A percentile compares a stretch with the other conserved stretches of the same genome.
These are phyloP conservation scores for Solanum gandarillasii DNA, from an alignment of 257 asterid species.

Conservation along the genomic window DNA sequence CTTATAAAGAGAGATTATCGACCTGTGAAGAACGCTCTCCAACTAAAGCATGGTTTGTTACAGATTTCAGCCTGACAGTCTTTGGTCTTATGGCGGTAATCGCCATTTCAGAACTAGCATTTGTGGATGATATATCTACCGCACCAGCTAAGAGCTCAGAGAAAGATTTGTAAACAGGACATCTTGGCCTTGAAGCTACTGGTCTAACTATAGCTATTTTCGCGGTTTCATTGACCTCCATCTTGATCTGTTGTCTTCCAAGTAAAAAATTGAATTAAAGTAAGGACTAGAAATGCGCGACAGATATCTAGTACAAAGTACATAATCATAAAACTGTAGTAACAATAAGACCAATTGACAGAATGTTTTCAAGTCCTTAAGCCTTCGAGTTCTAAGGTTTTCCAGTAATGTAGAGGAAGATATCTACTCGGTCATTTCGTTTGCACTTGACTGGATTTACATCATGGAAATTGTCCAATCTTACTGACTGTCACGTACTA, in stretches of 20 bases:
- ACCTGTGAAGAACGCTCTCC: conserved; percentile 14
- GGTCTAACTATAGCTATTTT: conserved; percentile 58
- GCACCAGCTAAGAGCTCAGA: conserved; percentile 41
- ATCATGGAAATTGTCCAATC: background rate
- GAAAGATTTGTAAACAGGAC: conserved; percentile 37
- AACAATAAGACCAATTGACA: background rate
- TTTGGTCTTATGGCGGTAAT: conserved; percentile 51
- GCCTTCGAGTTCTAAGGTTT: background rate
- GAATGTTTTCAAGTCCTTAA: background rate
- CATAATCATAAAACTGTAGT: background rate
- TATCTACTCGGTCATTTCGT: background rate
- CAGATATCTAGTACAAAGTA: background rate
- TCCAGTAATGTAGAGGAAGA: background rate
- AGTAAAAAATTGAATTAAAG: background rate
- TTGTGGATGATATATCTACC: conserved; percentile 30
- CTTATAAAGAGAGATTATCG: background rate
- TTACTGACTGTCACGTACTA: background rate
- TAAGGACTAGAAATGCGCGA: background rate
- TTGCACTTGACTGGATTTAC: background rate
- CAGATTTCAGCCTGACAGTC: conserved; percentile 49
- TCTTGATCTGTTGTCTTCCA: background rate
- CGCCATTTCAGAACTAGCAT: conserved; percentile 18
- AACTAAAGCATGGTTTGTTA: conserved; percentile 1
- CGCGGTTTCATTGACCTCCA: conserved; percentile 41
- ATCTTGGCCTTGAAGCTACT: conserved; percentile 64